Base-by-base conservation (phyloP, 202 grass and related monocot genomes). In the Carex sylvatica region DNA sequence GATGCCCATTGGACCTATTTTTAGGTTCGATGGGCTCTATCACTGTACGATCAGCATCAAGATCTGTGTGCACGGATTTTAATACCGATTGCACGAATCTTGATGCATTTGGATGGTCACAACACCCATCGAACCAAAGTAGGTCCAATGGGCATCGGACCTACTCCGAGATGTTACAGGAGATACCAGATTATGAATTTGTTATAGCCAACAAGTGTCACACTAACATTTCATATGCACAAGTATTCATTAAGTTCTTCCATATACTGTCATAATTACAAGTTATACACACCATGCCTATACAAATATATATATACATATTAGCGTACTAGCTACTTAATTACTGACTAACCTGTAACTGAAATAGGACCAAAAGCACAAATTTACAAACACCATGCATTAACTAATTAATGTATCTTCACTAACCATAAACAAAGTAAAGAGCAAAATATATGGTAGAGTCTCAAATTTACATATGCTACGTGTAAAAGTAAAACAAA, bases 121-220 rank as follows among this genome's bases (percentile, higher is more conserved):
- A n/a, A n/a, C n/a, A n/a, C n/a, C n/a, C n/a, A n/a, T n/a, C n/a
- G n/a, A n/a, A n/a, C n/a, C n/a, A n/a, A n/a, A n/a, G n/a, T n/a
- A n/a, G n/a, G n/a, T n/a, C n/a, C n/a, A n/a, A n/a, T n/a, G n/a
- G n/a, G n/a, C n/a, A n/a, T n/a, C n/a, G n/a, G n/a, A n/a, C n/a
- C n/a, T n/a, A n/a, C n/a, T n/a, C n/a, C n/a, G n/a, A n/a, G n/a
- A n/a, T n/a, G n/a, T n/a, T n/a, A n/a, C n/a, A n/a, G n/a, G 35
- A 56, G 75, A 23, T 11, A 56, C 66, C 60, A 24, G 61, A 11
- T 14, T 49, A 24, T n/a, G 59, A 68, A 15, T 73, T 75, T 84
- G 82, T 89, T 60, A 74, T 82, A 35, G 13, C 63, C 63, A 65
- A 65, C 13, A 65, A 31, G 4, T 2, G 6, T 65, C 33, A 65